Percentiles rank a stretch among this genome's conserved stretches.
Evolutionary conservation across 768 basidiomycete genomes (phyloP).

Genomic region (Paxillus involutus): DNA sequence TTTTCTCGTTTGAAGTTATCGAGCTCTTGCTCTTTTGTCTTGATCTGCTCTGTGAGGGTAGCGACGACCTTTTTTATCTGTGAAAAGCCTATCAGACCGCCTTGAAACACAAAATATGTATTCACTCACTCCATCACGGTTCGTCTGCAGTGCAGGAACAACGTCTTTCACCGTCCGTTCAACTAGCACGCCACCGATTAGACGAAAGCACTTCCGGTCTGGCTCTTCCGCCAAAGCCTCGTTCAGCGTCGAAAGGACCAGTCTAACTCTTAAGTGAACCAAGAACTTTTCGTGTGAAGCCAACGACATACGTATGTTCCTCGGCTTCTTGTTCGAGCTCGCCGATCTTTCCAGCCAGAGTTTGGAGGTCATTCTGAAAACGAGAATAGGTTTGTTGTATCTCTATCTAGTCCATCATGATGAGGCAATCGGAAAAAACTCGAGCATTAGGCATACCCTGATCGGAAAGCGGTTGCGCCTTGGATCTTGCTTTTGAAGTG

Average conservation of each 20-base stretch:
- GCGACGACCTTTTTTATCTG: slow-evolving; percentile 84
- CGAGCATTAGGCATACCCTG: slow-evolving; percentile 55
- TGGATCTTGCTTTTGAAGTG: slow-evolving; percentile 56
- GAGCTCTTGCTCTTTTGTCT: slow-evolving; percentile 81
- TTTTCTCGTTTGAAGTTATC: slow-evolving; percentile 78
- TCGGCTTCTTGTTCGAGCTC: slow-evolving; percentile 96
- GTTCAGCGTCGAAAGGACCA: slow-evolving; percentile 85
- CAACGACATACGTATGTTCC: slow-evolving; percentile 76
- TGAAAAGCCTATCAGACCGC: slow-evolving; percentile 9
- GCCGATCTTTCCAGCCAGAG: slow-evolving; percentile 91
- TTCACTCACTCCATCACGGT: slow-evolving; percentile 74
- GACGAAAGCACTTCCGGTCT: slow-evolving; percentile 91
- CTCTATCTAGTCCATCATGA: slow-evolving; percentile 61
- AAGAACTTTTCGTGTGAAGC: background rate
- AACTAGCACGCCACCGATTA: slow-evolving; percentile 94
- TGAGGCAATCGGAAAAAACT: slow-evolving; percentile 24
- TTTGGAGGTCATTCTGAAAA: slow-evolving; percentile 85
- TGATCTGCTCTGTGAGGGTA: slow-evolving; percentile 83
- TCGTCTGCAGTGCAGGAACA: slow-evolving; percentile 86
- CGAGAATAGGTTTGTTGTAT: slow-evolving; percentile 80
- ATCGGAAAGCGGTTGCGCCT: slow-evolving; percentile 57
- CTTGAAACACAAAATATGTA: background rate
- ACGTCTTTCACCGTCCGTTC: slow-evolving; percentile 96
- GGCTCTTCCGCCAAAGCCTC: slow-evolving; percentile 84
- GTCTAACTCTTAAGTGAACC: slow-evolving; percentile 41